phyloP scores from a whole-genome alignment of 257 asterid genomes.

The Solanum neorickii region DNA sequence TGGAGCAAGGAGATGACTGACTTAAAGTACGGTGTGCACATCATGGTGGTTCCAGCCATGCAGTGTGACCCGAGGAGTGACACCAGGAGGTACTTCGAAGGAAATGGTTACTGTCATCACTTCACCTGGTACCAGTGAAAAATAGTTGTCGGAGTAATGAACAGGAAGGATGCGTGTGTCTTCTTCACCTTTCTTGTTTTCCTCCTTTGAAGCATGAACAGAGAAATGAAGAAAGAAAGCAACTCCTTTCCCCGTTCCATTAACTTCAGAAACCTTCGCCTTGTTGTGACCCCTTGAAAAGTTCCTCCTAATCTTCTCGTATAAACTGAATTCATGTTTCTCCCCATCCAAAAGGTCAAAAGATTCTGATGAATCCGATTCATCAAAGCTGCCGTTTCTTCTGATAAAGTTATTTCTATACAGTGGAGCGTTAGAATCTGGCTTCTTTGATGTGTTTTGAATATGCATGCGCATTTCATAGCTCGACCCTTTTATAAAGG shows the following conservation, averaged over 20 bases:
- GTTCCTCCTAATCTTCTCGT: slow-evolving; percentile 25
- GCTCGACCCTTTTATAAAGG: slow-evolving; percentile 42
- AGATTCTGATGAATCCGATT: slow-evolving; percentile 5
- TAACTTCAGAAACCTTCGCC: slow-evolving; percentile 28
- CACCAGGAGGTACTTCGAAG: slow-evolving; percentile 59
- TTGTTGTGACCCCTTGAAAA: slow-evolving; percentile 12
- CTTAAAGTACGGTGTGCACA: slow-evolving; percentile 23
- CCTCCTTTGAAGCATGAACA: slow-evolving; percentile 47
- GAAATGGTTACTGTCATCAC: slow-evolving; percentile 47
- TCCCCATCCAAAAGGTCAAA: not conserved
- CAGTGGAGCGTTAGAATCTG: slow-evolving; percentile 24
- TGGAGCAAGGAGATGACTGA: not conserved
- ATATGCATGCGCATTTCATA: slow-evolving; percentile 59
- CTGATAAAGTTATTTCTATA: slow-evolving; percentile 13
- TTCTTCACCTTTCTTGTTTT: slow-evolving; percentile 33
- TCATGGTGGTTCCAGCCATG: slow-evolving; percentile 62
- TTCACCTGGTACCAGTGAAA: slow-evolving; percentile 92
- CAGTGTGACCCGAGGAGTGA: slow-evolving; percentile 42
- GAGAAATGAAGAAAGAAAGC: slow-evolving; percentile 84
- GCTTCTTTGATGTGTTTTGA: slow-evolving; percentile 52
- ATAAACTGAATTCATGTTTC: slow-evolving; percentile 19
- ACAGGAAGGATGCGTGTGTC: slow-evolving; percentile 82
- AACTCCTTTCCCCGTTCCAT: slow-evolving; percentile 58
- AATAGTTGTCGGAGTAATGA: slow-evolving; percentile 90
- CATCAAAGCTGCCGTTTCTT: not conserved